Base-by-base conservation (phyloP, 108 stramenopile species). In the Fragilaria crotonensis region DNA sequence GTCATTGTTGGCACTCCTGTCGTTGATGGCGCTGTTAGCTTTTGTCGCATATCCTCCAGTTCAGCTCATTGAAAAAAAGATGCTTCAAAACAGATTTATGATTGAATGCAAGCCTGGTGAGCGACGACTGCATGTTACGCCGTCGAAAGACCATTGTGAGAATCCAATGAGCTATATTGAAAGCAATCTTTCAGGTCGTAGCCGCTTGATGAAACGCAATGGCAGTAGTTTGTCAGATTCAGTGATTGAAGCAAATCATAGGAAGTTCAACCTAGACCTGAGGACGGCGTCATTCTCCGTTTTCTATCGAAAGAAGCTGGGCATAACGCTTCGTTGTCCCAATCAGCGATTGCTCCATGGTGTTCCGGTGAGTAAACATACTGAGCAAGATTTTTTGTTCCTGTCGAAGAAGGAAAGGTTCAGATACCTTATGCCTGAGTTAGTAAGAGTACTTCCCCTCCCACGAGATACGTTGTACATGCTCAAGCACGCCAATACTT, bases 391-490 rank as follows among this genome's bases (percentile, higher is more conserved):
- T 47, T 61, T 63, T 45, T 44, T 47, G 14, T 30, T 32, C 18
- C 22, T 19, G 19, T 20, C 11, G 36, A 3, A 30, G 32, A 21
- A 3, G 2, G 26, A 26, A 19, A 52, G 47, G 0, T 58, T 45
- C 7, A 70, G 64, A 5, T 54, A 63, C 26, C 54, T 79, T 30
- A 31, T 74, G n/a, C 72, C 76, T 41, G 82, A 83, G 51, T 59
- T 75, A 18, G 44, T 56, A 21, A 9, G 23, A 0, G 29, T 79
- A 0, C 48, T 77, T 7, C 83, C 83, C 3, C 60, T 78, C 58
- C 83, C 78, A 5, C 51, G 78, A 41, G 78, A 79, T 63, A 31
- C 77, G 14, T 51, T 84, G 46, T 80, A 77, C 48, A 4, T 71
- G 4, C 49, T 66, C 4, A 62, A 63, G 25, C 60, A 70, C 7